Evolutionary conservation across 148 eudicot genomes (phyloP).

Genomic region (Vaccinium vitisidaea): DNA sequence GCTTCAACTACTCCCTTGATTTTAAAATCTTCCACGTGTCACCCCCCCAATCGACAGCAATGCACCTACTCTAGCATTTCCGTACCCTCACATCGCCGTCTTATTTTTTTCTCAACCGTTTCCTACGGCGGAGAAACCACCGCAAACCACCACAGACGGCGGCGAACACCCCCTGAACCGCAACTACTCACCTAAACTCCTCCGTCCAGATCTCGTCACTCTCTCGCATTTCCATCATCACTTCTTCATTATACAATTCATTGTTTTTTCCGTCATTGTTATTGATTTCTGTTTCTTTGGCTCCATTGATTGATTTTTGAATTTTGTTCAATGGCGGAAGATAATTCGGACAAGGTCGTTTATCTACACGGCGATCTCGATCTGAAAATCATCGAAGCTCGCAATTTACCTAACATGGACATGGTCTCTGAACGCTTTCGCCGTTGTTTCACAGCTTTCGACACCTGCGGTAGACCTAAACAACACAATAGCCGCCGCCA

Average conservation of each 20-base stretch:
- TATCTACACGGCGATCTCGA: constrained; percentile 92
- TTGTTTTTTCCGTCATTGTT: background rate
- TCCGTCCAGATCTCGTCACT: too few relatives aligned
- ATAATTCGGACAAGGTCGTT: constrained; percentile 16
- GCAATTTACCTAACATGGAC: constrained; percentile 86
- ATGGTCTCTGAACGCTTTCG: constrained; percentile 58
- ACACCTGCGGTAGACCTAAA: constrained; percentile 32
- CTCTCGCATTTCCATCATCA: too few relatives aligned
- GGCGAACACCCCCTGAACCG: background rate
- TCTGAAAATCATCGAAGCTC: constrained; percentile 61
- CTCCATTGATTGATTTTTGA: background rate
- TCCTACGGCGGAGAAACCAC: background rate
- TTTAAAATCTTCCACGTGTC: background rate
- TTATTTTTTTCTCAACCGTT: background rate
- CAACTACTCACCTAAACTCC: too few relatives aligned
- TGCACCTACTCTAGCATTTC: background rate
- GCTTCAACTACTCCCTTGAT: background rate
- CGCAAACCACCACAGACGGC: background rate
- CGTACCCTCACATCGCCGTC: background rate
- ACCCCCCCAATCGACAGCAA: background rate
- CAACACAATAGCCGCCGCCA: constrained; percentile 16
- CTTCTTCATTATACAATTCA: background rate
- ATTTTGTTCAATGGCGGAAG: constrained; percentile 19
- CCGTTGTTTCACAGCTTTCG: constrained; percentile 34
- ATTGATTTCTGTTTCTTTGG: background rate